A percentile compares a stretch with the other conserved stretches of the same genome.
Conservation (phyloP, 2,329 filamentous ascomycete genomes). For the Coccinonectria pachysandricola region DNA sequence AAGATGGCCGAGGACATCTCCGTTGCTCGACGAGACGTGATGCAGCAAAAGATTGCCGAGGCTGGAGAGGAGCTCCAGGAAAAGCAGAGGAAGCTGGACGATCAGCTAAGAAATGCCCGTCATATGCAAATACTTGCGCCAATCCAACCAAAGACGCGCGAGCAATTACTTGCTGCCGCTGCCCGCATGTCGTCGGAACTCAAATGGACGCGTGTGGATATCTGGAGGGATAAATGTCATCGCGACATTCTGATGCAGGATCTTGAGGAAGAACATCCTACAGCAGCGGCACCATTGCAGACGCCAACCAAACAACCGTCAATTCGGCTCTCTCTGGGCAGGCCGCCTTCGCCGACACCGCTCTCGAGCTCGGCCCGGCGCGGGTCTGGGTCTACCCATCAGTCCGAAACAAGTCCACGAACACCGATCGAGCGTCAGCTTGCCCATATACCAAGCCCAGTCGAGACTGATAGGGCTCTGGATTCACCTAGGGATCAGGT, state of each 20-base stretch:
- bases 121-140: slow-evolving; percentile 84
- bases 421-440: slow-evolving; percentile 17
- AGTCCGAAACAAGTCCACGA: slow-evolving; percentile 17
- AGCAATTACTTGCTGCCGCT: slow-evolving; percentile 75
- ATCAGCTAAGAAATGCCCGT: slow-evolving; percentile 75
- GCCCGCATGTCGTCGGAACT: slow-evolving; percentile 77
- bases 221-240: slow-evolving; percentile 86
- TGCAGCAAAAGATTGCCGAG: slow-evolving; percentile 74
- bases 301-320: slow-evolving; percentile 19
- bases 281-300: slow-evolving; percentile 5
- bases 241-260: slow-evolving; percentile 79
- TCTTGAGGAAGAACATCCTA: slow-evolving; percentile 60
- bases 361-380: slow-evolving; percentile 12
- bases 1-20: slow-evolving; percentile 83
- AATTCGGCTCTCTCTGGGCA: slow-evolving; percentile 13
- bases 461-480: slow-evolving; percentile 9
- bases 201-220: slow-evolving; percentile 89
- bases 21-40: slow-evolving; percentile 68
- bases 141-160: slow-evolving; percentile 80
- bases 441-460: slow-evolving; percentile 9
- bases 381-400: slow-evolving; percentile 19
- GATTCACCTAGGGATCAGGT: slow-evolving; percentile 20
- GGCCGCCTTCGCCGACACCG: slow-evolving; percentile 18
- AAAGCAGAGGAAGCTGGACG: slow-evolving; percentile 69
- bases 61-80: slow-evolving; percentile 67